Conservation (phyloP, 2,329 filamentous ascomycete genomes). For the Ascochyta rabiei region DNA sequence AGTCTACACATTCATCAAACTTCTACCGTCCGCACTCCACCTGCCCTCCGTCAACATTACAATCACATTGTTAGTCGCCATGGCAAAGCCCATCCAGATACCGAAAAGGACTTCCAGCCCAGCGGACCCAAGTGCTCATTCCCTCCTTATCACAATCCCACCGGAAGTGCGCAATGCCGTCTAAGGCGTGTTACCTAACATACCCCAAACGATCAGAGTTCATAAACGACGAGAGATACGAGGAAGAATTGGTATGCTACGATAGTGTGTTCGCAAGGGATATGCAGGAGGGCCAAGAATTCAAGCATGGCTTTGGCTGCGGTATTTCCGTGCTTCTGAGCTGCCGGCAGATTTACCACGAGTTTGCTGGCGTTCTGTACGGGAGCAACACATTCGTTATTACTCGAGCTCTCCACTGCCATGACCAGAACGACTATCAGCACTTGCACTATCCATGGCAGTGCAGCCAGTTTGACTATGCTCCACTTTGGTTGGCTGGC, state of each 20-base stretch:
- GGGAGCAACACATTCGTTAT: slow-evolving; percentile 5
- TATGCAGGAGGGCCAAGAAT: not conserved
- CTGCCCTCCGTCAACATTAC: too few relatives aligned
- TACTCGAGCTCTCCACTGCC: not conserved
- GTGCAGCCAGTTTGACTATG: too few relatives aligned
- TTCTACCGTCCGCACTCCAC: too few relatives aligned
- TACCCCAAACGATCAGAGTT: not conserved
- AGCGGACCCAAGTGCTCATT: slow-evolving; percentile 1
- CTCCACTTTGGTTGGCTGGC: too few relatives aligned
- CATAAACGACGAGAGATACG: not conserved
- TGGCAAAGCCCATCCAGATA: not conserved
- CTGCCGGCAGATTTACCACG: slow-evolving; percentile 15
- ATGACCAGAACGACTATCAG: too few relatives aligned
- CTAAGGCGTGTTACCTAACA: slow-evolving; percentile 1
- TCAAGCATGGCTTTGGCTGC: not conserved
- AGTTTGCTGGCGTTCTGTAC: slow-evolving; percentile 4
- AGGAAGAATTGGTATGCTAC: not conserved
- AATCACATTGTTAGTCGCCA: too few relatives aligned
- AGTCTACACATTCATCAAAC: too few relatives aligned
- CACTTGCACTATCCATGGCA: too few relatives aligned
- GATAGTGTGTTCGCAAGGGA: not conserved
- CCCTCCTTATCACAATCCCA: slow-evolving; percentile 13
- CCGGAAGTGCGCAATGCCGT: slow-evolving; percentile 16
- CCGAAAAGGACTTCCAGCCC: not conserved
- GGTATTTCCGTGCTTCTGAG: not conserved